Evolutionary conservation across 169 alveolate genomes (phyloP).

Genomic region (Plasmodium malariae): DNA sequence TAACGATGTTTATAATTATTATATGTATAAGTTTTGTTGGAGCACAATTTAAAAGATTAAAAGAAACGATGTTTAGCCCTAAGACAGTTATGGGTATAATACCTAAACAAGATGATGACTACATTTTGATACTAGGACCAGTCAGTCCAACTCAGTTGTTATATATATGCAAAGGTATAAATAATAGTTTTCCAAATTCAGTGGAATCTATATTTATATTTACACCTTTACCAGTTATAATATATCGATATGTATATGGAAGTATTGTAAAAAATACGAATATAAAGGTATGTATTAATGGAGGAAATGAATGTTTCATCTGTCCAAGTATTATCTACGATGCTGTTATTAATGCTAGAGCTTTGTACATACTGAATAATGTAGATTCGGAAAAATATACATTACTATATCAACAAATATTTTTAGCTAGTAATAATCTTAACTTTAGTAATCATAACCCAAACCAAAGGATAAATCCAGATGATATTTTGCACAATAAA

Average conservation of each 20-base stretch:
- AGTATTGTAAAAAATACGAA: constrained; percentile 83
- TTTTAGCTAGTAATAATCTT: constrained; percentile 42
- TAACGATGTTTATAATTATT: constrained; percentile 80
- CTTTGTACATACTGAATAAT: constrained; percentile 52
- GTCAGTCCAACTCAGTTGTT: constrained; percentile 81
- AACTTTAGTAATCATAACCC: constrained; percentile 30
- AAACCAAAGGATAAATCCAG: constrained; percentile 26
- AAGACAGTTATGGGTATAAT: constrained; percentile 79
- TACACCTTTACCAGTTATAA: constrained; percentile 83
- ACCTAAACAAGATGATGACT: constrained; percentile 78
- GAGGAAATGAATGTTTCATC: constrained; percentile 81
- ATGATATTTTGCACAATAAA: constrained; percentile 44
- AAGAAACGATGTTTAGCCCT: constrained; percentile 79
- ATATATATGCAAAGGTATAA: constrained; percentile 79
- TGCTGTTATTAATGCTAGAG: constrained; percentile 70
- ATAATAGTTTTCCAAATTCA: constrained; percentile 81
- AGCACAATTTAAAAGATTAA: constrained; percentile 84
- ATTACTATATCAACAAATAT: constrained; percentile 41
- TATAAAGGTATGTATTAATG: constrained; percentile 82
- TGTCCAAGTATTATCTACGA: constrained; percentile 73
- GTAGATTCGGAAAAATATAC: constrained; percentile 72
- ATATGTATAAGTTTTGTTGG: constrained; percentile 84
- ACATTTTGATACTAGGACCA: constrained; percentile 85
- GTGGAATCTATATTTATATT: constrained; percentile 82
- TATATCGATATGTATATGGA: constrained; percentile 81